Evolutionary conservation across 2,329 filamentous ascomycete species (phyloP), one percentile per base, ranked within the genome.

Genomic region (Fusarium lyarnte): DNA sequence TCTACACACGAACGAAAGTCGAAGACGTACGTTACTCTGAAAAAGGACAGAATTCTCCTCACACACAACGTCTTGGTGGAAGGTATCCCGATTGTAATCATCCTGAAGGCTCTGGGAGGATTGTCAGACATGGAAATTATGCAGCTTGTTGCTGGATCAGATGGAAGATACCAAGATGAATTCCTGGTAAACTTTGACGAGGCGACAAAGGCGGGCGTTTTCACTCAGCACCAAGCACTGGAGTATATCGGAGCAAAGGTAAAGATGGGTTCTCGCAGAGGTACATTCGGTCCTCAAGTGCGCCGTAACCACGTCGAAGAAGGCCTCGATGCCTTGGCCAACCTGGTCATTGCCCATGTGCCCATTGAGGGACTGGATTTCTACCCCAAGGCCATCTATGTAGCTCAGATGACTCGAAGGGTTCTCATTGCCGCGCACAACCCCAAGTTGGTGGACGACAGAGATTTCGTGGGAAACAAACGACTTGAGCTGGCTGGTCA

Each of bases 391-490:
- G 95, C 95, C 27, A 89, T 98, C 13, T 99, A 98, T 78, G 90
- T 99, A 61, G 95, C 95, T 52, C 94, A 97, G 85, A 99, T 99
- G 96, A 94, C 94, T 33, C 92, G 96, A n/a, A 90, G 95, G 81
- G 95, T 98, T 7, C 84, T 99, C 53, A 97, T 98, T 93, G 95
- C 95, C 4, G 92, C 94, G 78, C 93, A 96, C 66, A 94, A 99
- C 78, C 89, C 93, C 3, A 94, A 92, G 63, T 86, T 98, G 58
- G 94, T 99, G 4, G 96, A 99, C 76, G 96, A 99, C 80, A 90
- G 96, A 79, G 97, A 99, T 83, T 99, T 98, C 78, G 94, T 99
- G 35, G 96, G 96, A 74, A 99, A 99, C 84, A 99, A 99, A 84
- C 91, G 96, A 67, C 86, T 99, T 46, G 96, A 99, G 81, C 82